These are phyloP conservation scores for Bromus sterilis DNA, from an alignment of 176 grass and related monocot genomes.

Conservation along the genomic window DNA sequence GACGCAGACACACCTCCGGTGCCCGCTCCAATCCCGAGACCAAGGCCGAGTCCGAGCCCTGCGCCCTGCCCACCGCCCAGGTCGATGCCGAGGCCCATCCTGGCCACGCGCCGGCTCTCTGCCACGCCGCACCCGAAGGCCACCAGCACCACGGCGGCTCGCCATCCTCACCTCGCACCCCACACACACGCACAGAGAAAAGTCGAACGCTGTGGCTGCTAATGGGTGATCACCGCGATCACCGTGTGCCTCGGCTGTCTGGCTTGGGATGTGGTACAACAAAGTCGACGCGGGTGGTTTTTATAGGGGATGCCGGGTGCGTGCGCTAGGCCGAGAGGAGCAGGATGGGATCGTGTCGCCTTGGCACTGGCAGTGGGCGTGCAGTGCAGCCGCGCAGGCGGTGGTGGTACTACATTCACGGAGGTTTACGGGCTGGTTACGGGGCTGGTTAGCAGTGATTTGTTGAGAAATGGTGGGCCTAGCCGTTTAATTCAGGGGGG, in stretches of 20 bases:
- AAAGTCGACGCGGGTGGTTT: not conserved
- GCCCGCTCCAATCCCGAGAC: not conserved
- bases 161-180: not conserved
- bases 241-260: not conserved
- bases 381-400: not conserved
- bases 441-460: too few relatives aligned
- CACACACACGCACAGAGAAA: too few relatives aligned
- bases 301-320: not conserved
- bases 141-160: conserved; percentile 12
- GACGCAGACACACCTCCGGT: conserved; percentile 30
- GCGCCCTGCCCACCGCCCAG: not conserved
- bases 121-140: not conserved
- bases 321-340: conserved; percentile 1
- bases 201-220: not conserved
- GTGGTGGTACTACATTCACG: too few relatives aligned
- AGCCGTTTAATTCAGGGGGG: too few relatives aligned
- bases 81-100: conserved; percentile 41
- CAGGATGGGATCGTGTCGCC: not conserved
- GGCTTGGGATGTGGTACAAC: not conserved
- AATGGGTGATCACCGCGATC: not conserved
- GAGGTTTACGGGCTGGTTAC: too few relatives aligned
- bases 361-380: not conserved
- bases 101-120: conserved; percentile 21
- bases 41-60: conserved; percentile 27
- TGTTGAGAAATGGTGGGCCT: too few relatives aligned